Base-by-base conservation (phyloP, 371 early-diverging fungal species). In the Lichtheimia hyalospora region DNA sequence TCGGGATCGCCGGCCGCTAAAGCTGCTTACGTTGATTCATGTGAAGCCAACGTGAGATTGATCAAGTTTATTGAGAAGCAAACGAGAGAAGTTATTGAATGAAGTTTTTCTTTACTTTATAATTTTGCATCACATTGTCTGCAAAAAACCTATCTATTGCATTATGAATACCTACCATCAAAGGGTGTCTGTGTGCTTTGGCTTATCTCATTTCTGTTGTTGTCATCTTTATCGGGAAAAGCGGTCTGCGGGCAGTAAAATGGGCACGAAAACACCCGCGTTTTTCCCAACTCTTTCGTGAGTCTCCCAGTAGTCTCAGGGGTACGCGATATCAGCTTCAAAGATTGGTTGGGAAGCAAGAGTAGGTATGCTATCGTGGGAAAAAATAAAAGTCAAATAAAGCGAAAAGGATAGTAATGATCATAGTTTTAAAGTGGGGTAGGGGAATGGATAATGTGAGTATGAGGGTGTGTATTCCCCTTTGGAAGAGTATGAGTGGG, bases 251-350 rank as follows among this genome's bases (percentile, higher is more conserved):
- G 56, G 56, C 56, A 55, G 42, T 55, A 20, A 55, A 55, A 34
- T 55, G 41, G 21, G 54, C 44, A 55, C 56, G 56, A 55, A 55
- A 40, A 42, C 56, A 55, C 56, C 56, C 56, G 56, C 27, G 43
- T 12, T 55, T 55, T 55, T 44, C 56, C 56, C 56, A 55, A 44
- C 56, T 43, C 56, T 55, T 51, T 23, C 20, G 51, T 51, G 15
- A 51, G 51, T 51, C 25, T 55, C 39, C 56, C 56, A 55, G 56
- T 34, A 8, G 1, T 1, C 10, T 34, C 34, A 34, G 34, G 34
- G 34, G 34, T 34, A 34, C 34, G 34, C 34, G 34, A 34, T 34
- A 10, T 34, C 34, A 34, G 34, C 34, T 34, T 34, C 10, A 34
- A 7, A 34, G 46, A 21, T 46, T 46, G 21, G 46, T 5, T 18